Percentiles rank a stretch among this genome's conserved stretches.
phyloP scores from a whole-genome alignment of 352 stramenopile genomes.

The Elongisporangium anandrum region DNA sequence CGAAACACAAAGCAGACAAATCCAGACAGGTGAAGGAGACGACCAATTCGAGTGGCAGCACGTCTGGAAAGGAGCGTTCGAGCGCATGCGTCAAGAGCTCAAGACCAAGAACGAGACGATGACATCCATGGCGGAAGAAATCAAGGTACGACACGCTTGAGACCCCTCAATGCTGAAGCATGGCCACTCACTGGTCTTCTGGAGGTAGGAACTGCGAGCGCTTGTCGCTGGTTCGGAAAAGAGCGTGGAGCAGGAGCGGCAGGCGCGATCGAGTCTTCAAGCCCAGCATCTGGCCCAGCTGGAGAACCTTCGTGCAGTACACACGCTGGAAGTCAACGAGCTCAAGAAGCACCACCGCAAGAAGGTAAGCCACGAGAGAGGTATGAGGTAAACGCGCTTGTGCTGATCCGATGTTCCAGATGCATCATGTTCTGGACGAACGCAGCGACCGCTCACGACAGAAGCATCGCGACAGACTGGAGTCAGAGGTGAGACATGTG shows the following conservation, averaged over 20 bases:
- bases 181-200: too few relatives aligned
- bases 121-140: conserved; percentile 23
- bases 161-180: background rate
- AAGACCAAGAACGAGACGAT: conserved; percentile 22
- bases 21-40: conserved; percentile 54
- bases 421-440: background rate
- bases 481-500: background rate
- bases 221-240: conserved; percentile 37
- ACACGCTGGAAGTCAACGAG: conserved; percentile 45
- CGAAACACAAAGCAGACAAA: conserved; percentile 34
- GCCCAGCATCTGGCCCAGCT: conserved; percentile 37
- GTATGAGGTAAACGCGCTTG: too few relatives aligned
- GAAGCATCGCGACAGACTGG: background rate
- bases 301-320: conserved; percentile 35
- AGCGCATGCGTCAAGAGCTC: conserved; percentile 45
- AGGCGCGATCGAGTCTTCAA: conserved; percentile 16
- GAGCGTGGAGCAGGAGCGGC: conserved; percentile 15
- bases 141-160: conserved; percentile 27
- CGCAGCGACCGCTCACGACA: background rate
- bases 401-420: background rate
- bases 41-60: conserved; percentile 69
- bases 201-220: conserved; percentile 47
- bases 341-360: conserved; percentile 44
- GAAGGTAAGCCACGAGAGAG: conserved; percentile 19
- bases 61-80: conserved; percentile 69